Evolutionary conservation across 2,329 filamentous ascomycete genomes (phyloP).

Genomic region (Colletotrichum destructivum): DNA sequence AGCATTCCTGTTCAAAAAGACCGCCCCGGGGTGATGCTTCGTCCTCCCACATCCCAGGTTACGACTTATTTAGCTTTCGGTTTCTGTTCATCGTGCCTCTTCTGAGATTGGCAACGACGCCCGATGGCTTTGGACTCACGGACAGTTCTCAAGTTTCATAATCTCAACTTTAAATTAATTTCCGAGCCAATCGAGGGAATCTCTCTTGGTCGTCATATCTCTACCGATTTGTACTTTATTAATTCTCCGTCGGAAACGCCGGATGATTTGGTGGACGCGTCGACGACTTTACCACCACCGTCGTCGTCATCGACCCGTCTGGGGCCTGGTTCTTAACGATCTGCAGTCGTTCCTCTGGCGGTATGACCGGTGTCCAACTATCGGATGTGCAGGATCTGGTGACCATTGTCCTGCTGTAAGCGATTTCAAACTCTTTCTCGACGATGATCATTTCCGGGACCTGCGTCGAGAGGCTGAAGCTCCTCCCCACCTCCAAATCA

Average conservation of each 20-base stretch:
- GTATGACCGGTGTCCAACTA: not conserved
- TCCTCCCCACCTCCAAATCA: constrained; percentile 17
- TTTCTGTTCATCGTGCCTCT: no score
- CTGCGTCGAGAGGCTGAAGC: not conserved
- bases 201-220: no score
- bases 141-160: no score
- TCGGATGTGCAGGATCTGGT: not conserved
- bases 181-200: no score
- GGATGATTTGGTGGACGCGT: constrained; percentile 3
- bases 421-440: constrained; percentile 28
- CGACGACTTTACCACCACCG: constrained; percentile 29
- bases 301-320: constrained; percentile 28
- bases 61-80: no score
- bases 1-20: no score
- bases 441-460: constrained; percentile 30
- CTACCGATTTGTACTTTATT: not conserved
- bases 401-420: constrained; percentile 4
- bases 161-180: no score
- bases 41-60: no score
- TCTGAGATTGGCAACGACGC: no score
- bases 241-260: not conserved
- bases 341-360: constrained; percentile 18
- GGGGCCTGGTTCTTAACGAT: constrained; percentile 25
- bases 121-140: no score
- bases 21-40: no score